Conservation (phyloP, 2,329 filamentous ascomycete genomes). For the Diplodia mutila region DNA sequence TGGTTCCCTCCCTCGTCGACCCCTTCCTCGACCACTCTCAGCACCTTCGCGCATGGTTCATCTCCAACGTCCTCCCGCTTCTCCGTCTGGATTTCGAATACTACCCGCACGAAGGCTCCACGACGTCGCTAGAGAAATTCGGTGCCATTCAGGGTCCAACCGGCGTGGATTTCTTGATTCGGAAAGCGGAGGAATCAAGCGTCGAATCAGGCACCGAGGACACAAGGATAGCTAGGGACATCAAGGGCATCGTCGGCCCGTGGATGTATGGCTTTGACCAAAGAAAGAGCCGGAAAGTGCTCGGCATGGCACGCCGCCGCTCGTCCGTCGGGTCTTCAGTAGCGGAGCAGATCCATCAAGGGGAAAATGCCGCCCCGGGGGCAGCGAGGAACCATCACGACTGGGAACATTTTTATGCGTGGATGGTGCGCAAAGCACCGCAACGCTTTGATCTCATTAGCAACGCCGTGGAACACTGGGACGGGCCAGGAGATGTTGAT, state of each 20-base stretch:
- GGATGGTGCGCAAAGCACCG: conserved; percentile 65
- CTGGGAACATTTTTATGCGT: conserved; percentile 71
- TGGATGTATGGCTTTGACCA: conserved; percentile 71
- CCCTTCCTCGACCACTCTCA: conserved; percentile 69
- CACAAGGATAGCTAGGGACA: conserved; percentile 61
- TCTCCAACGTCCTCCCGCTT: conserved; percentile 70
- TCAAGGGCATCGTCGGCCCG: conserved; percentile 70
- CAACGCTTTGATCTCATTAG: conserved; percentile 66
- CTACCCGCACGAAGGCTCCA: conserved; percentile 55
- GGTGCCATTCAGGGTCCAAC: conserved; percentile 62
- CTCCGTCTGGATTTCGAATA: conserved; percentile 72
- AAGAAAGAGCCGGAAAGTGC: conserved; percentile 57
- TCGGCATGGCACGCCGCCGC: conserved; percentile 26
- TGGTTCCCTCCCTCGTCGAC: conserved; percentile 67
- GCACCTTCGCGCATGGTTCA: conserved; percentile 68
- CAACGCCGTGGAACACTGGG: conserved; percentile 70
- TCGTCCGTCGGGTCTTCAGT: background rate
- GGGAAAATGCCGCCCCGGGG: conserved; percentile 29
- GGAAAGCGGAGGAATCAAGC: conserved; percentile 32
- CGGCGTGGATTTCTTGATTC: conserved; percentile 64
- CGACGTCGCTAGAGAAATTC: conserved; percentile 65
- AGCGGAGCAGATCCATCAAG: conserved; percentile 18
- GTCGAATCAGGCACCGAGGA: conserved; percentile 21
- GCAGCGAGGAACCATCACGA: conserved; percentile 46
- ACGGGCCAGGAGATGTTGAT: conserved; percentile 72